Percentiles rank a stretch among this genome's conserved stretches.
These are phyloP conservation scores for Hygrophorus pudorinus DNA, from an alignment of 768 basidiomycete species.

Conservation along the genomic window DNA sequence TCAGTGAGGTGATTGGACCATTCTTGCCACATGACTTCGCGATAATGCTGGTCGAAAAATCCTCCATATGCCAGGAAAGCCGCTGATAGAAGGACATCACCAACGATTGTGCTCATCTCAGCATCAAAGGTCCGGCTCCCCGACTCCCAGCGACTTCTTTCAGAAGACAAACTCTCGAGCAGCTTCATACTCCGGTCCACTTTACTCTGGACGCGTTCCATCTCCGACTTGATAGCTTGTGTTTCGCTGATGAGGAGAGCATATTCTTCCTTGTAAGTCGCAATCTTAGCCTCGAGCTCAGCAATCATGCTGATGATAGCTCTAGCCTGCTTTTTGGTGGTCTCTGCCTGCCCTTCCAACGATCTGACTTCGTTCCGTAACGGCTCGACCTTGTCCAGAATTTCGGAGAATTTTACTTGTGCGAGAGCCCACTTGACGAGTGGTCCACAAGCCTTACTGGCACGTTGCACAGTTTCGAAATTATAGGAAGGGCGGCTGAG, in stretches of 20 bases:
- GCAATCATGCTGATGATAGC: conserved; percentile 88
- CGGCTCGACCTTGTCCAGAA: conserved; percentile 94
- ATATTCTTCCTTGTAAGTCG: conserved; percentile 93
- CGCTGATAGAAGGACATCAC: conserved; percentile 90
- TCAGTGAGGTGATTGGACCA: conserved; percentile 87
- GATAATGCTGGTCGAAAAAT: conserved; percentile 98
- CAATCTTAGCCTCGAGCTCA: conserved; percentile 89
- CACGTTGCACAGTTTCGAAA: conserved; percentile 90
- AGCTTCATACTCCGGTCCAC: conserved; percentile 96
- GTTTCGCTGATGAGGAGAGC: conserved; percentile 94
- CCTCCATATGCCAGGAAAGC: conserved; percentile 96
- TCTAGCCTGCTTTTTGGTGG: conserved; percentile 88
- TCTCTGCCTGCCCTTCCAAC: conserved; percentile 84
- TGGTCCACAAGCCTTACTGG: conserved; percentile 94
- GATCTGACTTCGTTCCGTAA: conserved; percentile 92
- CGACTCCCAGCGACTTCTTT: conserved; percentile 87
- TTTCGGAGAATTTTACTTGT: conserved; percentile 94
- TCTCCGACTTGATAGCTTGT: conserved; percentile 93
- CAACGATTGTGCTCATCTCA: conserved; percentile 98
- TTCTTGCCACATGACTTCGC: conserved; percentile 93
- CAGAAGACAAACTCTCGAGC: conserved; percentile 89
- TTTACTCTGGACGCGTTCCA: conserved; percentile 96
- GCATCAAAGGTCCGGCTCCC: conserved; percentile 93
- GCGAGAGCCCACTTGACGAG: conserved; percentile 98
- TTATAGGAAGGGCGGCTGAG: conserved; percentile 85